A percentile compares a stretch with the other conserved stretches of the same genome.
Conservation (phyloP, 441 rosid species). For the Theobroma grandiflorum region DNA sequence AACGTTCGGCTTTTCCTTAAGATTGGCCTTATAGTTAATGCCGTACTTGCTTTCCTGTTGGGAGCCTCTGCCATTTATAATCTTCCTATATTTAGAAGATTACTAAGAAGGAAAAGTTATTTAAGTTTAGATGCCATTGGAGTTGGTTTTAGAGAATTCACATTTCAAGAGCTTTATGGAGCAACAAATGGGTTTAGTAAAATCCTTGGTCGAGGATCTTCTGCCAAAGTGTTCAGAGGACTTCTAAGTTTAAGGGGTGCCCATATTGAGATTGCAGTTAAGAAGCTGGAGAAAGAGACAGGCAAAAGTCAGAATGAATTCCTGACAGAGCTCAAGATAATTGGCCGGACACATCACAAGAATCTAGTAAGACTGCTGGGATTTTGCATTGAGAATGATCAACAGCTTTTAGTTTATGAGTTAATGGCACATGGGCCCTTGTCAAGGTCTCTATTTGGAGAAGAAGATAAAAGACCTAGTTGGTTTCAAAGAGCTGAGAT, state of each 20-base stretch:
- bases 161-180: conserved; percentile 28
- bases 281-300: conserved; percentile 36
- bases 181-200: conserved; percentile 37
- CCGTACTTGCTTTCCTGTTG: conserved; percentile 30
- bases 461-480: conserved; percentile 22
- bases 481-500: conserved; percentile 36
- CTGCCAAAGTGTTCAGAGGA: conserved; percentile 39
- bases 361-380: conserved; percentile 47
- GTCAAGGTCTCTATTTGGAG: conserved; percentile 30
- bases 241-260: conserved; percentile 15
- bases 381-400: conserved; percentile 35
- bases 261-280: conserved; percentile 40
- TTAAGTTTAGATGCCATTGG: conserved; percentile 20
- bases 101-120: neutral
- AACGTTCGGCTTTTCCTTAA: conserved; percentile 11
- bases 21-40: conserved; percentile 31
- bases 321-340: conserved; percentile 44
- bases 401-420: conserved; percentile 46
- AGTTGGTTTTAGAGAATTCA: conserved; percentile 38
- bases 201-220: conserved; percentile 38
- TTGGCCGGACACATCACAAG: conserved; percentile 48
- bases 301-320: conserved; percentile 42
- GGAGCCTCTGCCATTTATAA: conserved; percentile 35
- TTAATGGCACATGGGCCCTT: conserved; percentile 37
- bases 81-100: conserved; percentile 32